Evolutionary conservation across 768 basidiomycete species (phyloP), one percentile per base, ranked within the genome.

Genomic region (Phanerodontia chrysosporium): DNA sequence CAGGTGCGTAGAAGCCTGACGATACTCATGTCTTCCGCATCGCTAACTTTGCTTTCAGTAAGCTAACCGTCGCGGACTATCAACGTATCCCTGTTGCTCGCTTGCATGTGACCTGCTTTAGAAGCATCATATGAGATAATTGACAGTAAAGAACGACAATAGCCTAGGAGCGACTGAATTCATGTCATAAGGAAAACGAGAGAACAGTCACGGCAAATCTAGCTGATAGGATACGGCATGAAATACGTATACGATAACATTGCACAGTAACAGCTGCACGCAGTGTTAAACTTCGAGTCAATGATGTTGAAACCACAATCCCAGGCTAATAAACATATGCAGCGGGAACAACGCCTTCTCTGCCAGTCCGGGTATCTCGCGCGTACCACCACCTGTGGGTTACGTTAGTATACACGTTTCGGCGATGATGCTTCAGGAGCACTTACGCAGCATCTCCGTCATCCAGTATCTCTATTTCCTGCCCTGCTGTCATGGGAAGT

Each of bases 291-390:
- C 9, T n/a, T 16, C 32, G 16, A 18, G 32, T 59, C 56, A 57
- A 51, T 51, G 53, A 59, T 61, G 55, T 53, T 12, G 46, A 14
- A 10, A 39, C 32, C 36, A 30, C n/a, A n/a, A n/a, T 22, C 18
- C 36, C 54, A 64, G 36, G 22, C 83, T 80, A 93, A 76, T 91
- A 92, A 75, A 92, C 78, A 80, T 95, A 98, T 58, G 92, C 85
- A 44, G 92, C 90, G 9, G 95, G 95, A 51, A 97, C 90, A 30
- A 95, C 90, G 13, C 95, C 95, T 74, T 95, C 92, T 51, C 78
- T 82, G 9, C 93, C 90, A 49, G 87, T 86, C 53, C 82, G 81
- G 22, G 83, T 75, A 71, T 95, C 91, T 30, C 92, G 83, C 53
- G 88, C 91, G 67, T 90, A 95, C 95, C 94, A 97, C 95, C 95